Conservation (phyloP, 306 rosid genomes). For the Quercus dentata region DNA sequence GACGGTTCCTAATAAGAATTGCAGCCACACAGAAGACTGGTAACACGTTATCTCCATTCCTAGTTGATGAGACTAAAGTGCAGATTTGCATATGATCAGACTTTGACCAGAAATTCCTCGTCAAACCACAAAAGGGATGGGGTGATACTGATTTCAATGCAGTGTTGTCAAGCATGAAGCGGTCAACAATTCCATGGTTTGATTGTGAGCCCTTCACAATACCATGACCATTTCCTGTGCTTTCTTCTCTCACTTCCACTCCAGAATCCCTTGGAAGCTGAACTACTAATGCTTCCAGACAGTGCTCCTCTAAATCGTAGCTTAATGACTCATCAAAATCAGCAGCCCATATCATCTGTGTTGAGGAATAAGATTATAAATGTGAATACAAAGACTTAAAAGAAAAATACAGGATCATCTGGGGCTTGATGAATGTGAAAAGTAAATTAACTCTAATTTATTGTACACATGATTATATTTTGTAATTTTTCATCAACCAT, state of each 20-base stretch:
- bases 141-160: conserved; percentile 51
- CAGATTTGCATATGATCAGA: conserved; percentile 43
- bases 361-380: conserved; percentile 21
- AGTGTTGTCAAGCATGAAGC: conserved; percentile 27
- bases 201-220: conserved; percentile 40
- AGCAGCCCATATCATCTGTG: conserved; percentile 99
- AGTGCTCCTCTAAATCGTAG: conserved; percentile 53
- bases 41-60: conserved; percentile 66
- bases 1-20: conserved; percentile 73
- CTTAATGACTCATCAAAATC: conserved; percentile 79
- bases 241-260: conserved; percentile 42
- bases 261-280: conserved; percentile 58
- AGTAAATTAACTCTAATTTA: neutral
- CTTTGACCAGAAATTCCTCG: conserved; percentile 69
- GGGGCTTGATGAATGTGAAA: neutral
- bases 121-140: conserved; percentile 72
- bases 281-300: conserved; percentile 66
- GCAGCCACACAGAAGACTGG: conserved; percentile 88
- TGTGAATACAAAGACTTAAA: conserved; percentile 2
- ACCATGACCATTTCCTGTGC: conserved; percentile 31
- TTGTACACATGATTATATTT: neutral
- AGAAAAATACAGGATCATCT: conserved; percentile 4
- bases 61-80: conserved; percentile 46
- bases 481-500: neutral
- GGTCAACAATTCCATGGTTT: conserved; percentile 40